A percentile compares a stretch with the other conserved stretches of the same genome.
phyloP scores from a whole-genome alignment of 2,329 filamentous ascomycete species.

The Diaporthe vexans region DNA sequence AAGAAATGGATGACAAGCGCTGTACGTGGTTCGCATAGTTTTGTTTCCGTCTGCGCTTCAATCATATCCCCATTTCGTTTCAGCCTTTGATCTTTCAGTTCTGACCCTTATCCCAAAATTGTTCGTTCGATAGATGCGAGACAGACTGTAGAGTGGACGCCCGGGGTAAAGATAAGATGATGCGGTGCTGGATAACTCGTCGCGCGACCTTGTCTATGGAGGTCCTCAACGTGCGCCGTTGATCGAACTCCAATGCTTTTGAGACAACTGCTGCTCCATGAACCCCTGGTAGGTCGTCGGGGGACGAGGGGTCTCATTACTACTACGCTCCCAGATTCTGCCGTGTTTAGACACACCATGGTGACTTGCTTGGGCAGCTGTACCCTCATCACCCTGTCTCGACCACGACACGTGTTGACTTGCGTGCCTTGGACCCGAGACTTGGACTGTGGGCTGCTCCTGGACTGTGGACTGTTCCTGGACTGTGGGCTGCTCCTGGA shows the following conservation, averaged over 20 bases:
- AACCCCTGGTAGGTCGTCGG: neutral
- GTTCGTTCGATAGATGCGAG: neutral
- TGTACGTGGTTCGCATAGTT: neutral
- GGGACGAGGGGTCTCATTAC: neutral
- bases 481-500: no score
- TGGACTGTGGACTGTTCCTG: neutral
- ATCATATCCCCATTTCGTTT: neutral
- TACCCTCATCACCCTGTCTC: neutral
- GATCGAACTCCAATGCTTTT: neutral
- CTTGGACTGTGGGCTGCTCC: neutral
- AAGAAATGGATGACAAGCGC: neutral
- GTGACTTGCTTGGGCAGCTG: neutral
- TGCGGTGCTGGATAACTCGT: neutral
- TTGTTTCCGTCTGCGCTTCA: neutral
- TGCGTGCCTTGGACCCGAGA: neutral
- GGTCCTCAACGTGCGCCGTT: no score
- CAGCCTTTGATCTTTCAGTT: neutral
- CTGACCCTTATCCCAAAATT: neutral
- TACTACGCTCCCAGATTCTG: neutral
- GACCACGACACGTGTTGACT: neutral
- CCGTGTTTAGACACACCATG: neutral
- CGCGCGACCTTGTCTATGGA: neutral
- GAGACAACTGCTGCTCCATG: no score
- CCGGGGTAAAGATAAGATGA: neutral
- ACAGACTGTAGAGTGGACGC: neutral